phyloP scores from a whole-genome alignment of 495 filamentous ascomycete species.

The Talaromyces stipitatus region DNA sequence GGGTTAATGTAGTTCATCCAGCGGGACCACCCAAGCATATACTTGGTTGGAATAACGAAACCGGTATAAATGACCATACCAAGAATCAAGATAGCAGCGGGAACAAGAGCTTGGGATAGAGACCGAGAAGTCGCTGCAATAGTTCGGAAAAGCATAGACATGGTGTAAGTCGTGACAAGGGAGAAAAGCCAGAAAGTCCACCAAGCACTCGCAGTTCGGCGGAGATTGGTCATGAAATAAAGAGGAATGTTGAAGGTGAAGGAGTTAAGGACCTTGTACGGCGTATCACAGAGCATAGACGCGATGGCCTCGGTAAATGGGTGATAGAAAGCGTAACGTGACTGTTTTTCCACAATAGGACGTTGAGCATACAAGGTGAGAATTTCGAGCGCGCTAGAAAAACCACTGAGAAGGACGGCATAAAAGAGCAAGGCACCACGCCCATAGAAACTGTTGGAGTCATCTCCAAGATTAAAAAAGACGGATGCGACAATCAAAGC shows the following conservation, averaged over 20 bases:
- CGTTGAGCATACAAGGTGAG: conserved; percentile 80
- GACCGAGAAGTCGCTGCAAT: conserved; percentile 76
- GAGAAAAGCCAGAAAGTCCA: conserved; percentile 73
- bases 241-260: conserved; percentile 61
- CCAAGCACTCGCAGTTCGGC: conserved; percentile 70
- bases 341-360: conserved; percentile 88
- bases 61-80: conserved; percentile 83
- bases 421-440: conserved; percentile 85
- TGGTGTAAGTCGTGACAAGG: conserved; percentile 56
- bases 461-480: conserved; percentile 63
- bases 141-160: conserved; percentile 77
- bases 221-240: conserved; percentile 82
- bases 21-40: conserved; percentile 75
- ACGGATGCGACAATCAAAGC: conserved; percentile 72
- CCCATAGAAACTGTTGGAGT: conserved; percentile 65
- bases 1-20: conserved; percentile 88
- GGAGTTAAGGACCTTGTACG: conserved; percentile 48
- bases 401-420: conserved; percentile 77
- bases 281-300: conserved; percentile 75
- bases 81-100: conserved; percentile 74
- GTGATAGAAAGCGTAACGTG: conserved; percentile 85
- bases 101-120: conserved; percentile 76
- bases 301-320: conserved; percentile 81
- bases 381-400: conserved; percentile 67
- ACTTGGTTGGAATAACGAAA: conserved; percentile 66